Evolutionary conservation across 306 rosid genomes (phyloP), one percentile per base, ranked within the genome.

Genomic region (Cajanus cajan): DNA sequence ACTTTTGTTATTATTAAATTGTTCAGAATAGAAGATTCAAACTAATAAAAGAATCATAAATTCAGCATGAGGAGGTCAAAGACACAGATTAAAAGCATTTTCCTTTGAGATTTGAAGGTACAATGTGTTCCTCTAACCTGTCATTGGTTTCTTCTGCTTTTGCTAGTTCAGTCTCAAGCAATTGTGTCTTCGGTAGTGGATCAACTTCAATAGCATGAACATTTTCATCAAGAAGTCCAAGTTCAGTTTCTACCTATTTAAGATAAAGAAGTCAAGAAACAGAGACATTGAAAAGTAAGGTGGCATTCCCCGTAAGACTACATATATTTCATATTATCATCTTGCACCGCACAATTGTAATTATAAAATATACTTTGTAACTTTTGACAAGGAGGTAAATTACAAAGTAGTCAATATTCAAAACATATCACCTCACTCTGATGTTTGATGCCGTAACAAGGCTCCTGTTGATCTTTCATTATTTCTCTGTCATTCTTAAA

Each of bases 81-180:
- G 19, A 33, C 40, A 73, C 39, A 61, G n/a, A 43, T 52, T 50
- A 24, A 50, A 34, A 69, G 21, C n/a, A 3, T 68, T 65, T 75
- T 81, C 58, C 7, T 51, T 43, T 69, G 13, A 21, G 28, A 45
- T 73, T 79, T 48, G 68, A 71, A 81, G 54, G 67, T 57, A 65
- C 43, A 74, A 22, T 43, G 28, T 45, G 57, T 41, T 81, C 70
- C 67, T 78, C 76, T 77, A 73, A 92, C 97, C 90, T 86, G 82
- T 82, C 84, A 81, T 76, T 94, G 71, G 83, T 90, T 80, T 89
- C 94, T 86, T 88, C 52, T 55, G 87, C 85, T 81, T 90, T 89
- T 8, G 76, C 90, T 33, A 85, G 88, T 83, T 90, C 90, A 73
- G 78, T 84, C 80, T 88, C 93, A 67, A 83, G 94, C 65, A 82